phyloP scores from a whole-genome alignment of 345 rosid genomes.

The Capsella bursapastoris region DNA sequence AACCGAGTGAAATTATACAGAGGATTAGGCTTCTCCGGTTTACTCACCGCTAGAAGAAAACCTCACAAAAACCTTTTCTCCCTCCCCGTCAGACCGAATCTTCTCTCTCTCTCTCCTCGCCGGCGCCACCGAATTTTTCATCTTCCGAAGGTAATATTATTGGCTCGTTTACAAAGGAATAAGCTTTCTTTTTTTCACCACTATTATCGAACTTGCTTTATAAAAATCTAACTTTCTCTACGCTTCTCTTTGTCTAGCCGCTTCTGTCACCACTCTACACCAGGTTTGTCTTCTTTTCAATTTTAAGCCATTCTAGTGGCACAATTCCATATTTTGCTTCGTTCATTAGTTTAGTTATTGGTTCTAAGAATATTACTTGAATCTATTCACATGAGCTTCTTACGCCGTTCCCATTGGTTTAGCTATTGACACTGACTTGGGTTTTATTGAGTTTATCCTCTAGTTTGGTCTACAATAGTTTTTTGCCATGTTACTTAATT shows the following conservation, averaged over 20 bases:
- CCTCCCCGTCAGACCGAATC: not conserved
- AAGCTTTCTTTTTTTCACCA: not conserved
- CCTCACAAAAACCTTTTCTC: not conserved
- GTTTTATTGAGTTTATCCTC: conserved; percentile 1
- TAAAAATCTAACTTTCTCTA: conserved; percentile 31
- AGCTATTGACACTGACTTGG: not conserved
- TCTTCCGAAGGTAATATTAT: not conserved
- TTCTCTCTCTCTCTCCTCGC: conserved; percentile 11
- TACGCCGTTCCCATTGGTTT: not conserved
- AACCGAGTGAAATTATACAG: conserved; percentile 7
- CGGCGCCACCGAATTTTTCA: conserved; percentile 5
- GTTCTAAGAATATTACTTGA: not conserved
- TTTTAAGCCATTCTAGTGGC: not conserved
- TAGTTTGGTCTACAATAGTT: not conserved
- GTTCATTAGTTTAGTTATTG: not conserved
- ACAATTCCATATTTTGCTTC: not conserved
- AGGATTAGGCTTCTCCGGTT: not conserved
- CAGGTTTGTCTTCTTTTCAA: conserved; percentile 23
- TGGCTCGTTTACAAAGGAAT: not conserved
- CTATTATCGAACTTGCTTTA: conserved; percentile 4
- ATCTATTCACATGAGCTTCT: not conserved
- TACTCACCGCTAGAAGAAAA: not conserved
- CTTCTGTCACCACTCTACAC: conserved; percentile 17
- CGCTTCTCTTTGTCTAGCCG: not conserved
- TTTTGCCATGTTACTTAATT: not conserved